Evolutionary conservation across 352 stramenopile species (phyloP).

Genomic region (Phytophthora pinifolia): DNA sequence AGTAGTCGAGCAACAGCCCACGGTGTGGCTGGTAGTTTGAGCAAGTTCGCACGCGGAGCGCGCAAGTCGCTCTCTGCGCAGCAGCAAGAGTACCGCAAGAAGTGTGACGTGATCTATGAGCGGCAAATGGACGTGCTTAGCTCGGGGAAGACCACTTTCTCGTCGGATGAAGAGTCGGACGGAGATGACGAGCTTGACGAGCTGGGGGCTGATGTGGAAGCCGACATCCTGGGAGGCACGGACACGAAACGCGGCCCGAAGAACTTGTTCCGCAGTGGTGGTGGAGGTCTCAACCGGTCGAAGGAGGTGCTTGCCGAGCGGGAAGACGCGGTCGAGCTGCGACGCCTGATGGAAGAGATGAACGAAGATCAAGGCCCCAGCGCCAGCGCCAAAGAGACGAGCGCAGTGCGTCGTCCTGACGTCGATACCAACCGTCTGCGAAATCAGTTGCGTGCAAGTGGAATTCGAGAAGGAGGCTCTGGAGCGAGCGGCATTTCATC

Average conservation of each 20-base stretch:
- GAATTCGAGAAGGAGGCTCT: constrained; percentile 57
- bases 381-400: constrained; percentile 27
- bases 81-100: constrained; percentile 84
- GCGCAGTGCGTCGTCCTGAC: constrained; percentile 54
- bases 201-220: constrained; percentile 74
- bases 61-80: constrained; percentile 81
- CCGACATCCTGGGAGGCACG: constrained; percentile 67
- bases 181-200: constrained; percentile 74
- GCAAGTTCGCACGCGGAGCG: constrained; percentile 78
- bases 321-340: constrained; percentile 78
- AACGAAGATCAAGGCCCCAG: constrained; percentile 60
- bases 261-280: constrained; percentile 76
- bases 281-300: constrained; percentile 75
- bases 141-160: constrained; percentile 57
- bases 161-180: constrained; percentile 74
- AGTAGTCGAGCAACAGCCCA: constrained; percentile 73
- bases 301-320: constrained; percentile 70
- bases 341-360: constrained; percentile 82
- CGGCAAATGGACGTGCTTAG: constrained; percentile 83
- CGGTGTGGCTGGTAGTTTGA: constrained; percentile 69
- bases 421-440: constrained; percentile 62
- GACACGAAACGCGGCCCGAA: constrained; percentile 69
- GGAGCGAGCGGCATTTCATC: constrained; percentile 35
- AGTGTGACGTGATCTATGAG: constrained; percentile 85
- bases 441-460: constrained; percentile 70